These are phyloP conservation scores for Talaromyces sp. DNA, from an alignment of 2,329 filamentous ascomycete genomes.

Conservation along the genomic window DNA sequence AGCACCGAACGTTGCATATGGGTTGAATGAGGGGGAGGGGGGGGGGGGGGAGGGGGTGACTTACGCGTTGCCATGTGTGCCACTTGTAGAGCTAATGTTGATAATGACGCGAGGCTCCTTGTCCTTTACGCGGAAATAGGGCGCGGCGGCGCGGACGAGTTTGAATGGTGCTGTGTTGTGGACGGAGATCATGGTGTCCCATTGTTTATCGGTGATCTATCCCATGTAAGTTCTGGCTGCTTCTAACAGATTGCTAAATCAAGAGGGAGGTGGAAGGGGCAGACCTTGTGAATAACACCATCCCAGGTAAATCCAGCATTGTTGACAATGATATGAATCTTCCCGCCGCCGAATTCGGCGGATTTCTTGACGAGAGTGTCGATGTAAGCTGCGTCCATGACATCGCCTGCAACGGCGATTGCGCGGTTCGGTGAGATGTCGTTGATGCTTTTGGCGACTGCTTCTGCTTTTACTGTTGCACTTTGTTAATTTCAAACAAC, in stretches of 20 bases:
- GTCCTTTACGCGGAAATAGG: slow-evolving; percentile 84
- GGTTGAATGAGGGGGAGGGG: not conserved
- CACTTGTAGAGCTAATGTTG: slow-evolving; percentile 79
- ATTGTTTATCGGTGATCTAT: slow-evolving; percentile 81
- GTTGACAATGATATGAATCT: slow-evolving; percentile 88
- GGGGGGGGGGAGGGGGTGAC: slow-evolving; percentile 12
- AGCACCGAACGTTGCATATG: not conserved
- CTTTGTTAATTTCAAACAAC: not conserved
- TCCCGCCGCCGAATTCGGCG: slow-evolving; percentile 76
- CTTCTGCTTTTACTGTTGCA: slow-evolving; percentile 62
- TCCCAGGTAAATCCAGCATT: slow-evolving; percentile 94
- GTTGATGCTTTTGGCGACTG: slow-evolving; percentile 69
- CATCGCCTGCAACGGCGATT: slow-evolving; percentile 71
- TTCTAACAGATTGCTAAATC: too few relatives aligned
- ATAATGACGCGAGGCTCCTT: slow-evolving; percentile 73
- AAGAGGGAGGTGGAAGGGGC: not conserved
- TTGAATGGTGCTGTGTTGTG: slow-evolving; percentile 85
- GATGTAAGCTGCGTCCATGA: slow-evolving; percentile 69
- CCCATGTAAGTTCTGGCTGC: too few relatives aligned
- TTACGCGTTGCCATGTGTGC: slow-evolving; percentile 75
- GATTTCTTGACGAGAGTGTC: slow-evolving; percentile 68
- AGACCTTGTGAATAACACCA: slow-evolving; percentile 78
- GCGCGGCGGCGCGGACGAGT: slow-evolving; percentile 73
- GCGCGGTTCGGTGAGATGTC: slow-evolving; percentile 60
- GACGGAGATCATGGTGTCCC: slow-evolving; percentile 80